phyloP scores from a whole-genome alignment of 164 flowering plant species.

The Stephania japonica region DNA sequence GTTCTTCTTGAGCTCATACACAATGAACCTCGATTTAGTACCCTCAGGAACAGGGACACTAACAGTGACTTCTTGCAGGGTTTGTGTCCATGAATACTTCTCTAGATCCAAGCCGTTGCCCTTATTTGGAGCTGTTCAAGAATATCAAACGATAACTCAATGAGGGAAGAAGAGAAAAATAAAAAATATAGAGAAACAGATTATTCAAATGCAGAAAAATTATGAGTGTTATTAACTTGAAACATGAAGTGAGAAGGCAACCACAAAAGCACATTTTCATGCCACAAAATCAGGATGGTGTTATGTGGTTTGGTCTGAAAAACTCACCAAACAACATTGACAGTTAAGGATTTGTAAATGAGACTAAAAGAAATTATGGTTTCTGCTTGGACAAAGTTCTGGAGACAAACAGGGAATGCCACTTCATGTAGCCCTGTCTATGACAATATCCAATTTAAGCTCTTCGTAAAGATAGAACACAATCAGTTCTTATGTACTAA shows the following conservation, averaged over 20 bases:
- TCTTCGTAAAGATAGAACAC: background rate
- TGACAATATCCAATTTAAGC: background rate
- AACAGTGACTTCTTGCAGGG: conserved; percentile 70
- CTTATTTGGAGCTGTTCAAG: conserved; percentile 57
- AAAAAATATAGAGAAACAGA: background rate
- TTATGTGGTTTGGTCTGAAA: background rate
- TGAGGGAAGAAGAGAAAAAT: background rate
- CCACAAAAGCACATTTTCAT: background rate
- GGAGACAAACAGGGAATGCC: background rate
- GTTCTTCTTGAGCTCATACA: conserved; percentile 79
- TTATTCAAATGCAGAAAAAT: conserved; percentile 2
- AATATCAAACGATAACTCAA: background rate
- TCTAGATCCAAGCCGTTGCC: conserved; percentile 93
- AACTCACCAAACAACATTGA: too few relatives aligned
- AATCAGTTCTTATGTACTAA: background rate
- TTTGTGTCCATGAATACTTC: conserved; percentile 84
- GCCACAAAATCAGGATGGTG: background rate
- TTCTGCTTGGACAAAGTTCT: too few relatives aligned
- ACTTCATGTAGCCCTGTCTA: background rate
- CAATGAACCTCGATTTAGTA: conserved; percentile 70
- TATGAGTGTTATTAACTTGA: background rate
- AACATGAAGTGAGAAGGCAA: background rate
- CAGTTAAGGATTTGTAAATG: too few relatives aligned
- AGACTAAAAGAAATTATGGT: background rate
- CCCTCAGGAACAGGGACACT: conserved; percentile 73